Base-by-base conservation (phyloP, 2,329 filamentous ascomycete genomes). In the Ceratocystis huliohia region DNA sequence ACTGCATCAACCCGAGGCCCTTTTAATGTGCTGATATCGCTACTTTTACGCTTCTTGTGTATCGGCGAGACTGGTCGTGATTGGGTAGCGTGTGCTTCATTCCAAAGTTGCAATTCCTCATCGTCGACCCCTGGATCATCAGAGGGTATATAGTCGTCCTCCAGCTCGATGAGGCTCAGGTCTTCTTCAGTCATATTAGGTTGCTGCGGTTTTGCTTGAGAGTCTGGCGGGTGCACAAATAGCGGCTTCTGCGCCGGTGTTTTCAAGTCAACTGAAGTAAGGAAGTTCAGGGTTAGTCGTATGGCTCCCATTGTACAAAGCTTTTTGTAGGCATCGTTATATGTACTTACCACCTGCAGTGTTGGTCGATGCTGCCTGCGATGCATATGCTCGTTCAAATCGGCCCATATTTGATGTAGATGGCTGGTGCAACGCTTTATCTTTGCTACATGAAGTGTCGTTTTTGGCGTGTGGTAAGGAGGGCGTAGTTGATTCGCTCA, bases 31-130 rank as follows among this genome's bases (percentile, higher is more conserved):
- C 71, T 76, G 28, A 81, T 78, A 8, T 82, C 78, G 28, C 73
- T 74, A 68, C 80, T 82, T 71, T 83, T 84, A 68, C 81, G 74
- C 72, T 84, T 84, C 72, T 78, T 81, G 61, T 20, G 75, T 75
- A 59, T 76, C 75, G 57, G 73, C 78, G 1, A 63, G 4, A 76
- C 76, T 33, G 62, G 44, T 37, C 76, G 75, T 0, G 77, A 73
- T 61, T 77, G 75, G 22, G 72, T 70, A 22, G 76, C 76, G 69
- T 73, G 74, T 20, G 77, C 76, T 61, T 79, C 78, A 1, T 75
- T 74, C 79, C 79, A 81, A 17, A 79, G 59, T 65, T 73, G 76
- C 1, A 74, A 7, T 25, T 66, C 72, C 56, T 76, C 75, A 1
- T 77, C 74, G 13, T 72, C 74, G 46, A 77, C 76, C 2, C 72